These are phyloP conservation scores for Silybum marianum DNA, from an alignment of 129 eudicot genomes.

Conservation along the genomic window DNA sequence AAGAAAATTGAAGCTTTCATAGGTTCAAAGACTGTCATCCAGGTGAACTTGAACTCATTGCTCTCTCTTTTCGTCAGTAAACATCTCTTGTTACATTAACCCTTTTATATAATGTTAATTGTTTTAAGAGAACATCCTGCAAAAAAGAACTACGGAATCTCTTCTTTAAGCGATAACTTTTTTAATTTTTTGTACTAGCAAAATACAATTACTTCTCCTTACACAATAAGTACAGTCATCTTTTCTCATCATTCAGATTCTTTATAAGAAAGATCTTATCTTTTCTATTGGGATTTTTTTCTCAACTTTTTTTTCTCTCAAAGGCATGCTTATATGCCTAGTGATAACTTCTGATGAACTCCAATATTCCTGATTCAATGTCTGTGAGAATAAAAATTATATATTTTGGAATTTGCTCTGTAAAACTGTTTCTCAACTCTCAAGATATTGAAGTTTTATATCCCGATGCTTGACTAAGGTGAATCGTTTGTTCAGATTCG, in stretches of 20 bases:
- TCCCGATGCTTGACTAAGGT: background rate
- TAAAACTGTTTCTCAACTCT: conserved; percentile 14
- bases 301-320: background rate
- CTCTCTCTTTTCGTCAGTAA: conserved; percentile 12
- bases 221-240: background rate
- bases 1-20: conserved; percentile 95
- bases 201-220: background rate
- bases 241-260: background rate
- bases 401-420: background rate
- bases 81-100: background rate
- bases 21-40: conserved; percentile 93
- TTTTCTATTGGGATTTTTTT: background rate
- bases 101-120: background rate
- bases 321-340: background rate
- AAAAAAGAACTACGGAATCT: background rate
- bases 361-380: background rate
- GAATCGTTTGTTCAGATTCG: conserved; percentile 62
- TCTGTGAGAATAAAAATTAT: background rate
- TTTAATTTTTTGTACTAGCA: background rate
- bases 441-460: background rate
- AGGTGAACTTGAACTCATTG: conserved; percentile 54
- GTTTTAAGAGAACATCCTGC: background rate
- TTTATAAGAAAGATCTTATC: background rate
- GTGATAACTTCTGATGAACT: background rate
- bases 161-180: background rate